Base-by-base conservation (phyloP, 2,329 filamentous ascomycete genomes). In the Amauroascus niger region DNA sequence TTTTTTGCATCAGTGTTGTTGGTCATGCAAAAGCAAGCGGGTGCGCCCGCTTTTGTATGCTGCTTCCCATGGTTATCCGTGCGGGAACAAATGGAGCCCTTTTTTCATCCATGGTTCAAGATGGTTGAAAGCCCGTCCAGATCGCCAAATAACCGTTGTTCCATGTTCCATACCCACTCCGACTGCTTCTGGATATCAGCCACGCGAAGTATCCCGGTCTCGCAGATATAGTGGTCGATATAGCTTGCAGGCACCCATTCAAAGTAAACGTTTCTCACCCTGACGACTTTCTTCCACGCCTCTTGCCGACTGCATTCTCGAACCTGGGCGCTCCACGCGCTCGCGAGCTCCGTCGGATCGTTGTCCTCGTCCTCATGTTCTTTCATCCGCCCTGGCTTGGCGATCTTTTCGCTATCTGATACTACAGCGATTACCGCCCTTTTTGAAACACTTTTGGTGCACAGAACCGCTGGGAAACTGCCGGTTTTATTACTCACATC, bases 401-500 rank as follows among this genome's bases (percentile, higher is more conserved):
- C 76, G 24, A 87, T 74, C 65, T 86, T 87, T 47, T 83, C 82
- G 5, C 74, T 69, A 52, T 83, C 79, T 43, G 77, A 77, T 3
- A 86, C 58, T 22, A 44, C 52, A 0, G 81, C 77, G 2, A 84
- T 64, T 0, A 83, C 69, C 54, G 74, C 76, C 9, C 68, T 72
- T 0, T 74, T 72, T 3, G 74, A 71, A 2, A 78, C 65, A 48
- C 77, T 65, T 51, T 73, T 79, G 6, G 79, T 76, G 48, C 77
- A 74, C 1, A 85, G 69, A 0, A 80, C 74, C 1, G 79, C 75
- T 0, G 80, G 76, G 6, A 86, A 65, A 1, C 80, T 83, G 0
- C 83, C 83, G 0, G 76, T 81, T 65, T 86, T 87, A 67, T 86
- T 87, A 64, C 76, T 81, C 16, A 86, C 78, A 28, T 79, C 76